Base-by-base conservation (phyloP, 192 early-diverging fungal species). In the Backusella westeae region DNA sequence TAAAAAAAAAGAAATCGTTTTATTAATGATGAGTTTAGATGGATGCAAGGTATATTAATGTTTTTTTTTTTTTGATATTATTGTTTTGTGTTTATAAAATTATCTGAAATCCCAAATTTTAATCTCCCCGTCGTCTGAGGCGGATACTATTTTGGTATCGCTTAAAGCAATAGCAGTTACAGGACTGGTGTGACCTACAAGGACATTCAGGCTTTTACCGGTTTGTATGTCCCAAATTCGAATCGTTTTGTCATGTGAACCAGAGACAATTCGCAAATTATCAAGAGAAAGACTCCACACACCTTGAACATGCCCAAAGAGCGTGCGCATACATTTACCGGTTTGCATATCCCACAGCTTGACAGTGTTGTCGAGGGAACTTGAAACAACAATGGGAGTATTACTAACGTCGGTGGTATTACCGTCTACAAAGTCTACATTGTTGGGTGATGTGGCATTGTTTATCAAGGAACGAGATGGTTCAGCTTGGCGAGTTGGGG, bases 321-420 rank as follows among this genome's bases (percentile, higher is more conserved):
- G 78, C 1, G 92, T 93, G 63, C 87, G 87, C 12, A 94, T 72
- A 34, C 89, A 93, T 71, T 92, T 79, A 19, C 95, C 96, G 6
- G 89, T 90, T 67, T 90, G 87, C n/a, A 94, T 85, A 77, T 95
- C 91, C 96, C 96, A 99, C 19, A 99, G 88, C 44, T 93, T 94
- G 75, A 99, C 87, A 0, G 90, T 95, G 71, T 91, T 90, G 72
- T 98, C 98, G 9, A 94, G 81, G n/a, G 91, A 90, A 15, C 95
- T 95, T 7, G 94, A 94, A 35, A 98, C 89, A 80, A 99, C 84
- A 52, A 91, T 82, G 0, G 86, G 79, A 19, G 59, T 19, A 67
- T 6, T n/a, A 46, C 66, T 36, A 6, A 67, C 63, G 53, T 56
- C 19, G 5, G 26, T 44, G 15, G 41, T 72, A 46, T 23, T 71